phyloP scores from a whole-genome alignment of 805 yeast species.

The Suhomyces vadensis region DNA sequence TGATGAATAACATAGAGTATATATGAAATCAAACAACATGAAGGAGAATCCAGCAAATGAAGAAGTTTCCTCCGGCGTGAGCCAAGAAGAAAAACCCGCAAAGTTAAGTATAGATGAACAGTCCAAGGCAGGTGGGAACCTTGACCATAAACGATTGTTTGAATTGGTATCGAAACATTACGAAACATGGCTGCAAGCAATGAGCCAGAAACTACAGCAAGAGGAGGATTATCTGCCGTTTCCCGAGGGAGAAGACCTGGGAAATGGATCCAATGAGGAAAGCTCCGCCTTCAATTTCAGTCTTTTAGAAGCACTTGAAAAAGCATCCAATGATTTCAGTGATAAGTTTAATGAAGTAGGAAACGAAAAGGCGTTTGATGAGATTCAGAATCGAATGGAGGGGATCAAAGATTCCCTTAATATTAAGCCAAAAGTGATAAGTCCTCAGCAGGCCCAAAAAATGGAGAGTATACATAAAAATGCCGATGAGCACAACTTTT shows the following conservation, averaged over 20 bases:
- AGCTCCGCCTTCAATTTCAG: slow-evolving; percentile 28
- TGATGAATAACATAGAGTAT: background rate
- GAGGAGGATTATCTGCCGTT: slow-evolving; percentile 32
- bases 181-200: slow-evolving; percentile 39
- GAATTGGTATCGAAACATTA: slow-evolving; percentile 38
- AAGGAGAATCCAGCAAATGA: background rate
- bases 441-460: background rate
- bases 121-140: background rate
- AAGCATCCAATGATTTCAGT: slow-evolving; percentile 23
- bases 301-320: slow-evolving; percentile 32
- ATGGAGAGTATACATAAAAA: background rate
- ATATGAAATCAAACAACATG: background rate
- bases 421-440: background rate
- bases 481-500: slow-evolving; percentile 14
- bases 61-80: background rate
- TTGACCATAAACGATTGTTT: slow-evolving; percentile 29
- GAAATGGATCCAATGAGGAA: slow-evolving; percentile 9
- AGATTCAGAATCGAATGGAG: slow-evolving; percentile 8
- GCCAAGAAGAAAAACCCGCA: background rate
- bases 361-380: slow-evolving; percentile 12
- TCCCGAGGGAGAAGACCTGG: slow-evolving; percentile 22
- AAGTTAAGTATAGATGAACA: background rate
- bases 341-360: slow-evolving; percentile 14
- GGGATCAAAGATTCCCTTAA: background rate
- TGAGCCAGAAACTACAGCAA: slow-evolving; percentile 26